Percentiles rank a stretch among this genome's conserved stretches.
These are phyloP conservation scores for Echinosophora koreensis DNA, from an alignment of 306 rosid species.

Conservation along the genomic window DNA sequence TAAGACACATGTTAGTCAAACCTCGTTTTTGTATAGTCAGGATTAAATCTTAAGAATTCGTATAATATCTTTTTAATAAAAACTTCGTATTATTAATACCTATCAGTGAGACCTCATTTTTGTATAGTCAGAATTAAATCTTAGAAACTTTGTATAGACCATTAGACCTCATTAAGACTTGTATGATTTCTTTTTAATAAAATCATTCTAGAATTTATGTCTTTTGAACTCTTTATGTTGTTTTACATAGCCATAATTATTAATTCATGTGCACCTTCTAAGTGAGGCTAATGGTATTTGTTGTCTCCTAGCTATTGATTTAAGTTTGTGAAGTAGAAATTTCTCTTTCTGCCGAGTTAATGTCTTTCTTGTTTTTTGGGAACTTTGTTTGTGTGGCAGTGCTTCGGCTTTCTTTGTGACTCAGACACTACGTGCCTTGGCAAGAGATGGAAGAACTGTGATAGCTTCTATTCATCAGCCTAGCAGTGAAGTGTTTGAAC, in stretches of 20 bases:
- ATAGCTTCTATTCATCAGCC: constrained; percentile 99
- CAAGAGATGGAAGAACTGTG: constrained; percentile 94
- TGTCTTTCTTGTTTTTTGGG: not conserved
- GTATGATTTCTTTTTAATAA: not conserved
- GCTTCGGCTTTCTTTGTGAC: constrained; percentile 99
- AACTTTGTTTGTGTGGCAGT: constrained; percentile 58
- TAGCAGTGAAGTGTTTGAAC: constrained; percentile 97
- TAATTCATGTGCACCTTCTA: not conserved
- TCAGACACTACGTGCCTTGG: constrained; percentile 82
- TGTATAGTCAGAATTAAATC: not conserved
- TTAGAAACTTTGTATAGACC: not conserved
- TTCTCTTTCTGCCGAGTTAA: not conserved
- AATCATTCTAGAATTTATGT: not conserved
- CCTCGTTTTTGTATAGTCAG: too few relatives aligned
- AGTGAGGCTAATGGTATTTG: not conserved
- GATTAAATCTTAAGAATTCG: too few relatives aligned
- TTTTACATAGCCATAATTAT: constrained; percentile 7
- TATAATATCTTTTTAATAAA: too few relatives aligned
- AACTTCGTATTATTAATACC: too few relatives aligned
- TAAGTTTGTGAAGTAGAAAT: not conserved
- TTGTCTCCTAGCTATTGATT: not conserved
- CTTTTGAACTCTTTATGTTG: not conserved
- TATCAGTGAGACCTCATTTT: too few relatives aligned
- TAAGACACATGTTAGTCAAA: too few relatives aligned
- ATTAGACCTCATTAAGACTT: not conserved